phyloP scores from a whole-genome alignment of 768 basidiomycete species.

The Mycena epipterygia region DNA sequence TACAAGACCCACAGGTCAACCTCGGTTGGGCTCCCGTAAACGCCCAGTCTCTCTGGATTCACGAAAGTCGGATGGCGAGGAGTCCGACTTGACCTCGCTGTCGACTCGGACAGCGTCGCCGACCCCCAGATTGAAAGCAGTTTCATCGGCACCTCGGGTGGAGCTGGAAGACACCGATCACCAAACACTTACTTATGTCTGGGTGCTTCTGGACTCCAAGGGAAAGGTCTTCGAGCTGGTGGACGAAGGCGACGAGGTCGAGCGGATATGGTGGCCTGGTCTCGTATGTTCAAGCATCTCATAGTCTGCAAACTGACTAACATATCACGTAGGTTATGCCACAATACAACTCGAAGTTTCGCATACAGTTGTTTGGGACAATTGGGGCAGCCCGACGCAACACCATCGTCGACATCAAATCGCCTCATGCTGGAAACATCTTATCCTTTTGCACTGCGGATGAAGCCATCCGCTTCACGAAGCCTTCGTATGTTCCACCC shows the following conservation, averaged over 20 bases:
- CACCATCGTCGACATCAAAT: slow-evolving; percentile 46
- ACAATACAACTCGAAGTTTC: not conserved
- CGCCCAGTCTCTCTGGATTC: slow-evolving; percentile 17
- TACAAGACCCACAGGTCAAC: not conserved
- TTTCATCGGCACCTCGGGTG: slow-evolving; percentile 23
- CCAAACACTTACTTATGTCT: slow-evolving; percentile 50
- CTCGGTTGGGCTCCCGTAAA: not conserved
- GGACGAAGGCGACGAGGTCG: slow-evolving; percentile 42
- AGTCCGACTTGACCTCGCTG: slow-evolving; percentile 34
- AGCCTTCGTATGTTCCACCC: slow-evolving; percentile 43
- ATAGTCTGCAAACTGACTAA: slow-evolving; percentile 8
- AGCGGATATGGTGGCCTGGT: slow-evolving; percentile 79
- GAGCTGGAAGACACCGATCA: not conserved
- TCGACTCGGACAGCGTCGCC: slow-evolving; percentile 26
- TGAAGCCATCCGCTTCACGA: slow-evolving; percentile 54
- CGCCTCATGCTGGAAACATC: slow-evolving; percentile 56
- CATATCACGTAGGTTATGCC: not conserved
- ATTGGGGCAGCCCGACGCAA: not conserved
- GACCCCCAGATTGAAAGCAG: slow-evolving; percentile 10
- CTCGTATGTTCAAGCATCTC: slow-evolving; percentile 55
- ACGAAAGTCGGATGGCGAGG: slow-evolving; percentile 28
- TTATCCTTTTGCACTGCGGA: slow-evolving; percentile 50
- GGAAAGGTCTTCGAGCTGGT: slow-evolving; percentile 49
- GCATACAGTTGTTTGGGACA: slow-evolving; percentile 43
- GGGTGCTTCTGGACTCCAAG: slow-evolving; percentile 64